These are phyloP conservation scores for Tetraselmis chui DNA, from an alignment of 139 green algal species.

Conservation along the genomic window DNA sequence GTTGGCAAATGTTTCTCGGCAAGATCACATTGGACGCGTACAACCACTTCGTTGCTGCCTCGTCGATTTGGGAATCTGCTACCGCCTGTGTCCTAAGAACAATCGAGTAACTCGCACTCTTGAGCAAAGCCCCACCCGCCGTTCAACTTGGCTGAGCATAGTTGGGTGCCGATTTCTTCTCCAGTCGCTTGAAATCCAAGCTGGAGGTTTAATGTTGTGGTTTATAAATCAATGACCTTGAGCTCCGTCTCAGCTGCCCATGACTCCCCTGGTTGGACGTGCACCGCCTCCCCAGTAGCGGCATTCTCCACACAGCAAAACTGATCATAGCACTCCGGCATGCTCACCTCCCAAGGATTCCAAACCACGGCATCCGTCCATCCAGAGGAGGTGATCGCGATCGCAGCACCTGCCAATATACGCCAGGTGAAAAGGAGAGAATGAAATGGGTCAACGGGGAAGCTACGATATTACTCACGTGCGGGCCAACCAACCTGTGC, in stretches of 20 bases:
- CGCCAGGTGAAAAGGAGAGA: background rate
- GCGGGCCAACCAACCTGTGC: constrained; percentile 36
- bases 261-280: background rate
- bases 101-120: background rate
- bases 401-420: constrained; percentile 39
- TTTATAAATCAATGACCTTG: background rate
- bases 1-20: background rate
- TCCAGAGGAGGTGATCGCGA: constrained; percentile 30
- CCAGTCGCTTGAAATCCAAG: background rate
- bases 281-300: background rate
- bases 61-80: background rate
- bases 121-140: background rate
- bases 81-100: background rate
- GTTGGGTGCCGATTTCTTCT: too few species aligned
- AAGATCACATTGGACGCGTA: too few species aligned
- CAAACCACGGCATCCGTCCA: constrained; percentile 44
- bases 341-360: background rate
- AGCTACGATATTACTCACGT: background rate
- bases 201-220: background rate
- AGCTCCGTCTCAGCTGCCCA: background rate
- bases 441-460: too few species aligned
- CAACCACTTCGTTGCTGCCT: background rate
- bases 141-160: background rate
- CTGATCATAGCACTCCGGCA: background rate
- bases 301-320: background rate